Conservation (phyloP, 1,139 yeast genomes). For the Suzukiozyma palmioleophila region DNA sequence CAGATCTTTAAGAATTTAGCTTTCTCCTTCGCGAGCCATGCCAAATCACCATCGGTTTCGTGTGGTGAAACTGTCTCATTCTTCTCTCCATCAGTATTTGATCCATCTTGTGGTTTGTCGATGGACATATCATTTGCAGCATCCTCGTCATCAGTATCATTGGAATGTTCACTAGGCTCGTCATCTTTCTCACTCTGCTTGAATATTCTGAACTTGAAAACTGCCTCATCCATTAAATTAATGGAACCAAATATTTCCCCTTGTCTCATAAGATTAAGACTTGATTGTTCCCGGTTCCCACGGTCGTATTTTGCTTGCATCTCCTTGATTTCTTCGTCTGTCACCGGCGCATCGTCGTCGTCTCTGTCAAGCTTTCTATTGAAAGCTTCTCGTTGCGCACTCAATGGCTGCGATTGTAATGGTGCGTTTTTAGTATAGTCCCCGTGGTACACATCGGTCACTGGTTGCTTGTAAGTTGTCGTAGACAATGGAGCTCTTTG, state of each 20-base stretch:
- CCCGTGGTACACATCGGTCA: conserved; percentile 49
- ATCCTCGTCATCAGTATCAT: conserved; percentile 3
- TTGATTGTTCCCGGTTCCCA: background rate
- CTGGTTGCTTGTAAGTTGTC: conserved; percentile 10
- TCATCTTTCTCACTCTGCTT: conserved; percentile 10
- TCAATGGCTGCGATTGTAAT: conserved; percentile 49
- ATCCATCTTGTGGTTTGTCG: conserved; percentile 2
- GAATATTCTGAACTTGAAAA: conserved; percentile 40
- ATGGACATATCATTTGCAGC: background rate
- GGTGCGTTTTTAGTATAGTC: conserved; percentile 49
- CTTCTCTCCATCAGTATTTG: conserved; percentile 6
- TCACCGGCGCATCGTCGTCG: conserved; percentile 20
- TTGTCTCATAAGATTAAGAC: conserved; percentile 3
- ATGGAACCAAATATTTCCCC: conserved; percentile 41
- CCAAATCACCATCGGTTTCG: conserved; percentile 4
- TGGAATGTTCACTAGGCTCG: background rate
- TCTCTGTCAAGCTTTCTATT: conserved; percentile 11
- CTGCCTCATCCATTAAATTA: conserved; percentile 40
- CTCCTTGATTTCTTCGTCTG: conserved; percentile 35
- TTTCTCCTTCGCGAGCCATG: conserved; percentile 29
- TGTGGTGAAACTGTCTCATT: conserved; percentile 4
- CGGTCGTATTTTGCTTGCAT: conserved; percentile 31
- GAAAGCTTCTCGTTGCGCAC: conserved; percentile 48
- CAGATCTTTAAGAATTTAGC: conserved; percentile 49
- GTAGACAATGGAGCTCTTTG: background rate